A percentile compares a stretch with the other conserved stretches of the same genome.
Evolutionary conservation across 2,329 filamentous ascomycete genomes (phyloP).

Genomic region (Beauveria varroae): DNA sequence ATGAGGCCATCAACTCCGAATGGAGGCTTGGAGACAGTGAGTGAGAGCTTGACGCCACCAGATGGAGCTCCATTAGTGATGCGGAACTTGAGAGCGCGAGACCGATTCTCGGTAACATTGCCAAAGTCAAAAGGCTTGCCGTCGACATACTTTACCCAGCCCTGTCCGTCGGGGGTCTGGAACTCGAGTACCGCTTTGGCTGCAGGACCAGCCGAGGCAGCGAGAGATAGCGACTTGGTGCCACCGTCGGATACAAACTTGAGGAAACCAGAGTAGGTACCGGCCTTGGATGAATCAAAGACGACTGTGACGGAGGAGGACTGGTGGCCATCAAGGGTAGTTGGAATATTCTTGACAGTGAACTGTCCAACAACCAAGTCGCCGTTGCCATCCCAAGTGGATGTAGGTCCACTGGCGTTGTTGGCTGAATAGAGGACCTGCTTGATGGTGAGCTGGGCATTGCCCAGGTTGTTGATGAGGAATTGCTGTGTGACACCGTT

Average conservation of each 20-base stretch:
- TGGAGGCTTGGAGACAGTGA: slow-evolving; percentile 55
- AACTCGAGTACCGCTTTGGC: slow-evolving; percentile 47
- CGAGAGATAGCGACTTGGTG: slow-evolving; percentile 37
- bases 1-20: slow-evolving; percentile 48
- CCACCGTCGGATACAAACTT: slow-evolving; percentile 42
- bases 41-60: slow-evolving; percentile 39
- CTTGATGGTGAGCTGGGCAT: slow-evolving; percentile 34
- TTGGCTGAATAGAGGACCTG: slow-evolving; percentile 36
- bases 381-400: slow-evolving; percentile 27
- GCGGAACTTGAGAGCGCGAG: slow-evolving; percentile 40
- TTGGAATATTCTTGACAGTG: slow-evolving; percentile 38
- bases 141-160: slow-evolving; percentile 41
- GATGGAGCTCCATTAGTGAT: slow-evolving; percentile 42
- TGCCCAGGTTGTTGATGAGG: slow-evolving; percentile 43
- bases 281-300: slow-evolving; percentile 38
- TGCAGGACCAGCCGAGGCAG: slow-evolving; percentile 40
- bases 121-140: slow-evolving; percentile 45
- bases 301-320: slow-evolving; percentile 34
- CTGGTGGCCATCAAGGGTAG: slow-evolving; percentile 31
- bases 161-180: slow-evolving; percentile 40
- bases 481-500: slow-evolving; percentile 34
- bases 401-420: slow-evolving; percentile 38
- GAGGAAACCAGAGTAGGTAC: slow-evolving; percentile 43
- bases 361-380: slow-evolving; percentile 39
- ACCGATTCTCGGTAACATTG: slow-evolving; percentile 44